A percentile compares a stretch with the other conserved stretches of the same genome.
Evolutionary conservation across 163 green algal genomes (phyloP).

Genomic region (Smithsoniella earleae): DNA sequence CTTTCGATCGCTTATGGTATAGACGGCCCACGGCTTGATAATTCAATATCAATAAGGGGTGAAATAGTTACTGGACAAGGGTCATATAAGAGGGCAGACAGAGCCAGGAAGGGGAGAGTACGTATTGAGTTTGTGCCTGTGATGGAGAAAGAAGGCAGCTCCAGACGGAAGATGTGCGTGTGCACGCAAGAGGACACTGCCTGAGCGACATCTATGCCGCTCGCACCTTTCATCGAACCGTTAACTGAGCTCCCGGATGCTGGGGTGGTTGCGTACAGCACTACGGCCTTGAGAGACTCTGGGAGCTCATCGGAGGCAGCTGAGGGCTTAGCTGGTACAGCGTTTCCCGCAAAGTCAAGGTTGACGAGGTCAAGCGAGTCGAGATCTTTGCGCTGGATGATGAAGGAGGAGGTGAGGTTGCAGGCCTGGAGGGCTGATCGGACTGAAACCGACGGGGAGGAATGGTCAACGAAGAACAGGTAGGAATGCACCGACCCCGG

Average conservation of each 20-base stretch:
- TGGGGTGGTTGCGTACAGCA: conserved; percentile 20
- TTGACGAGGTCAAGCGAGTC: background rate
- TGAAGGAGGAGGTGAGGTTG: background rate
- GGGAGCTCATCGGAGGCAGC: background rate
- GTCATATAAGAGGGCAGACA: too few relatives aligned
- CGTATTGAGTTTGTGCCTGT: too few relatives aligned
- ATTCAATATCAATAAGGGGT: too few relatives aligned
- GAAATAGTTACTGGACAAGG: too few relatives aligned
- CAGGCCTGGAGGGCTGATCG: conserved; percentile 3
- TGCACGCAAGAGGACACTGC: background rate
- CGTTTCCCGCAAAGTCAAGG: background rate
- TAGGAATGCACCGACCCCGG: conserved; percentile 2
- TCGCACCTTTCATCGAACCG: too few relatives aligned
- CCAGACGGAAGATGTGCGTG: conserved; percentile 19
- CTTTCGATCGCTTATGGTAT: too few relatives aligned
- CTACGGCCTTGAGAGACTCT: background rate
- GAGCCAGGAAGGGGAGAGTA: too few relatives aligned
- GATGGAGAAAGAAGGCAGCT: conserved; percentile 26
- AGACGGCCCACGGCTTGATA: too few relatives aligned
- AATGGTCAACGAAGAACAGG: conserved; percentile 29
- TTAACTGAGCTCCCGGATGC: too few relatives aligned
- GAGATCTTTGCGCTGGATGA: conserved; percentile 12
- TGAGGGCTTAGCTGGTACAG: too few relatives aligned
- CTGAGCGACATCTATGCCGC: too few relatives aligned
- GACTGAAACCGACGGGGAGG: background rate